phyloP scores from a whole-genome alignment of 257 asterid species.

The Echites panduratus region DNA sequence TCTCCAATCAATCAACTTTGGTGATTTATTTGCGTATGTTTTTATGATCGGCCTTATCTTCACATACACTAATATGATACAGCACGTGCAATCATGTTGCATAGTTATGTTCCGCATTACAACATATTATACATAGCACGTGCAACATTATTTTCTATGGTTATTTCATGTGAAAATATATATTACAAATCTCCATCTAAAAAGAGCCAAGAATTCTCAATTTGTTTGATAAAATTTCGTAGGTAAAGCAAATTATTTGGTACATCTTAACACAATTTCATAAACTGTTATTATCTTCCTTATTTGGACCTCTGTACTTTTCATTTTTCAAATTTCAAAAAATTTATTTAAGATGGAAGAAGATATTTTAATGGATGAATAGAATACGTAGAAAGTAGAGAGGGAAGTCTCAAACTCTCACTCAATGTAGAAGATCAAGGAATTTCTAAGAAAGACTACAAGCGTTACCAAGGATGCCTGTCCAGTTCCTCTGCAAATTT shows the following conservation, averaged over 20 bases:
- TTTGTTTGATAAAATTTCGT: not conserved
- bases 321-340: not conserved
- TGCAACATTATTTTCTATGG: too few species aligned
- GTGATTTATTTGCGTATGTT: conserved; percentile 73
- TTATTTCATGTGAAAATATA: too few species aligned
- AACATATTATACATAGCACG: too few species aligned
- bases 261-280: not conserved
- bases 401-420: not conserved
- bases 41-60: conserved; percentile 12
- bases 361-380: not conserved
- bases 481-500: not conserved
- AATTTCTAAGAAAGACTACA: not conserved
- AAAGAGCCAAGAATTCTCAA: not conserved
- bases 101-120: not conserved
- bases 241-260: not conserved
- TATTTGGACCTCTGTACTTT: not conserved
- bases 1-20: conserved; percentile 81
- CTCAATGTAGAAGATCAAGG: not conserved
- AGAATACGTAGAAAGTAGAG: not conserved
- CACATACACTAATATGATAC: not conserved
- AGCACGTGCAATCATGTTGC: conserved; percentile 1
- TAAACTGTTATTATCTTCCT: not conserved
- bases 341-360: not conserved
- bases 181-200: not conserved
- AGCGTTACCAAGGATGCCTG: not conserved